Conservation (phyloP, 495 filamentous ascomycete species). For the Penicillium maclennaniae region DNA sequence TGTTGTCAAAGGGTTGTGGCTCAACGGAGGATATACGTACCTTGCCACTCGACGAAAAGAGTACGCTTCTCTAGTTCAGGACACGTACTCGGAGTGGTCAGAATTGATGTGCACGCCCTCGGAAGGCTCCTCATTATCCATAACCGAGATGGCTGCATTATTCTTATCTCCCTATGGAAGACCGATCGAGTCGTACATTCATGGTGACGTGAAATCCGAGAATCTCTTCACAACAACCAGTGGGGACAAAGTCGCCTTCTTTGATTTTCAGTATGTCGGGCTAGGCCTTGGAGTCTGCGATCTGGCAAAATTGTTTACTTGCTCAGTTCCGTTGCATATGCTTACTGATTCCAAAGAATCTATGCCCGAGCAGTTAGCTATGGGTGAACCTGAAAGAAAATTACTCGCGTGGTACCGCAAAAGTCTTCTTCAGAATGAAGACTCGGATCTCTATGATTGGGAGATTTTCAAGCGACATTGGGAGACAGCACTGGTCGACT, state of each 20-base stretch:
- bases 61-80: conserved; percentile 26
- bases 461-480: conserved; percentile 30
- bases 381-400: conserved; percentile 28
- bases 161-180: conserved; percentile 29
- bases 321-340: conserved; percentile 33
- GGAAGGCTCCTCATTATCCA: conserved; percentile 16
- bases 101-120: conserved; percentile 16
- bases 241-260: conserved; percentile 35
- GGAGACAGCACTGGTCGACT: conserved; percentile 40
- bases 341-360: conserved; percentile 23
- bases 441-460: conserved; percentile 24
- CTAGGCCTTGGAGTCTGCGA: conserved; percentile 38
- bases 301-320: conserved; percentile 40
- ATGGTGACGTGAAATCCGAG: conserved; percentile 42
- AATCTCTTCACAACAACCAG: conserved; percentile 36
- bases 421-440: conserved; percentile 12
- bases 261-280: conserved; percentile 41
- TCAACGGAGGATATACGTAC: conserved; percentile 41
- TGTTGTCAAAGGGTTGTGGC: conserved; percentile 24
- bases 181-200: conserved; percentile 33
- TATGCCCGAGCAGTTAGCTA: conserved; percentile 25
- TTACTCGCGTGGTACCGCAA: conserved; percentile 27
- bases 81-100: conserved; percentile 33
- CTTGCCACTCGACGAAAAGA: conserved; percentile 36
- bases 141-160: conserved; percentile 31